A percentile compares a stretch with the other conserved stretches of the same genome.
Evolutionary conservation across 495 filamentous ascomycete genomes (phyloP).

Genomic region (Aspergillus indologenus): DNA sequence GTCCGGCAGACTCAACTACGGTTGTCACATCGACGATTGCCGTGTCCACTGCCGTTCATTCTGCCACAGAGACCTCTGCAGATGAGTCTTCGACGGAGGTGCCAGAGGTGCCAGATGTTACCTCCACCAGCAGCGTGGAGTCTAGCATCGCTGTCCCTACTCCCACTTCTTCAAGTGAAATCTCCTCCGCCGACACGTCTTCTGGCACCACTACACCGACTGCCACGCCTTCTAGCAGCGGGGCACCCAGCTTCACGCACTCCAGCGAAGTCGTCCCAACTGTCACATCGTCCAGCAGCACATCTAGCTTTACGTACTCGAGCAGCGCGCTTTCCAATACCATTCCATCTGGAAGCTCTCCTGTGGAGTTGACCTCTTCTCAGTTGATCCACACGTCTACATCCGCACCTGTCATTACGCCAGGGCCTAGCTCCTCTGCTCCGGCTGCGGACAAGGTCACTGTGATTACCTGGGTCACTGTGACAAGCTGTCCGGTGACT

Average conservation of each 20-base stretch:
- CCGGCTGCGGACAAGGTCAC: conserved; percentile 11
- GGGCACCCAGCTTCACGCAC: background rate
- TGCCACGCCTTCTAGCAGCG: background rate
- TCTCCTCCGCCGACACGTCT: background rate
- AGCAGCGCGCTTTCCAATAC: background rate
- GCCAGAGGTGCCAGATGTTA: background rate
- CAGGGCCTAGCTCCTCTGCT: background rate
- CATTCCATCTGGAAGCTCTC: conserved; percentile 15
- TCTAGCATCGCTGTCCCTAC: background rate
- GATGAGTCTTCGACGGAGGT: background rate
- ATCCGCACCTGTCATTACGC: background rate
- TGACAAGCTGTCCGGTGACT: conserved; percentile 30
- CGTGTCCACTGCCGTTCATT: conserved; percentile 54
- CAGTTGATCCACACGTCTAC: background rate
- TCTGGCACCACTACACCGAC: background rate
- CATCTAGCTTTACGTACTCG: background rate
- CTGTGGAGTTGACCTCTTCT: conserved; percentile 4
- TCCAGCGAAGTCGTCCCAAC: background rate
- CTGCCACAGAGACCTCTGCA: conserved; percentile 22
- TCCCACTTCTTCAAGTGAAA: background rate
- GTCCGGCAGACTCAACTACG: conserved; percentile 50
- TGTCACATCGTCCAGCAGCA: background rate
- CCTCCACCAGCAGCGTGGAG: background rate
- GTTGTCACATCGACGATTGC: conserved; percentile 55
- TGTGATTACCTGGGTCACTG: conserved; percentile 28